Evolutionary conservation across 2,329 filamentous ascomycete genomes (phyloP).

Genomic region (Mycocentrospora acerina): DNA sequence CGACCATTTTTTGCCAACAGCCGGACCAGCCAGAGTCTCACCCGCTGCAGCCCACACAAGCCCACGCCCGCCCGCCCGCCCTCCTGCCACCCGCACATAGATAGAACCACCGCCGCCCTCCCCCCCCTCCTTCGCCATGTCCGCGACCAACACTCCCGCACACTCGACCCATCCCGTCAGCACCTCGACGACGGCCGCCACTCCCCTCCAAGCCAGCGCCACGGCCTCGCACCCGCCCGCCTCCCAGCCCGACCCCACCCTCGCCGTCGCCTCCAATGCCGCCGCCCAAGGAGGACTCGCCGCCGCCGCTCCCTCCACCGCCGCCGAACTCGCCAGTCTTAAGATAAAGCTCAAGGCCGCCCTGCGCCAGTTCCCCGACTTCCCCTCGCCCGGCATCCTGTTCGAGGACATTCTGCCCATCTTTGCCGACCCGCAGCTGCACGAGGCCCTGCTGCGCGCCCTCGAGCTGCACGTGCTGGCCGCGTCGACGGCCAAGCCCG

Average conservation of each 20-base stretch:
- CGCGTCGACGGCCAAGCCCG: slow-evolving; percentile 65
- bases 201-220: slow-evolving; percentile 22
- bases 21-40: too few relatives aligned
- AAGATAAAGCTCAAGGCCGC: slow-evolving; percentile 68
- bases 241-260: slow-evolving; percentile 36
- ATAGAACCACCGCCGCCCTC: slow-evolving; percentile 11
- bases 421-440: slow-evolving; percentile 75
- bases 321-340: slow-evolving; percentile 58
- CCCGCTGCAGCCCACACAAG: too few relatives aligned
- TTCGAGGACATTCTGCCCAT: slow-evolving; percentile 99
- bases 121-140: slow-evolving; percentile 34
- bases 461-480: slow-evolving; percentile 79
- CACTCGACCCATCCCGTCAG: slow-evolving; percentile 19
- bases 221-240: slow-evolving; percentile 37
- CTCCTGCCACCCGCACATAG: too few relatives aligned
- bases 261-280: slow-evolving; percentile 31
- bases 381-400: slow-evolving; percentile 86
- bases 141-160: slow-evolving; percentile 23
- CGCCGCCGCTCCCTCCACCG: slow-evolving; percentile 52
- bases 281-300: slow-evolving; percentile 51
- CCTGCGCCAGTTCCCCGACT: slow-evolving; percentile 86
- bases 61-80: too few relatives aligned
- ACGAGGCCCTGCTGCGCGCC: slow-evolving; percentile 76
- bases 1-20: too few relatives aligned
- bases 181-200: slow-evolving; percentile 20